Percentiles rank a stretch among this genome's conserved stretches.
Conservation (phyloP, 305 asterid species). For the Petunia hybrid region DNA sequence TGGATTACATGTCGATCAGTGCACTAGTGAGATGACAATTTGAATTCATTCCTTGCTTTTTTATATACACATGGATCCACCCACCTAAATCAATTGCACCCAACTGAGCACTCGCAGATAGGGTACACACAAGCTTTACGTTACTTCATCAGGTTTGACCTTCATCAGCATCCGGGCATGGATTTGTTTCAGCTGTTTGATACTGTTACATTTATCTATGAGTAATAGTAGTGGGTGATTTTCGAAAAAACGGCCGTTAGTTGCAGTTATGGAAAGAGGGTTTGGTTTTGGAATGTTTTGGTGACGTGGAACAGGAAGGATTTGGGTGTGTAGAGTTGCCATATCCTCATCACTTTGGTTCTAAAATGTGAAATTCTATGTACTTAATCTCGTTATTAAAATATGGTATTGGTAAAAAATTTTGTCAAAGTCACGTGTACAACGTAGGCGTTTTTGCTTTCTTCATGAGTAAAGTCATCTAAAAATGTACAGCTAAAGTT, state of each 20-base stretch:
- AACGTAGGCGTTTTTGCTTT: no score
- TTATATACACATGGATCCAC: conserved; percentile 75
- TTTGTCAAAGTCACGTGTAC: no score
- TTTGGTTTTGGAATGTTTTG: conserved; percentile 31
- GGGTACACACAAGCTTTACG: conserved; percentile 60
- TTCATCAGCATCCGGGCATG: conserved; percentile 77
- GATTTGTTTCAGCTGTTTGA: conserved; percentile 64
- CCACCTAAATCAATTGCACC: conserved; percentile 77
- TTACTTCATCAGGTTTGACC: conserved; percentile 69
- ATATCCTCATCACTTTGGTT: conserved; percentile 20
- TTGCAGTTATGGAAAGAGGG: conserved; percentile 45
- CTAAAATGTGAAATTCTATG: not conserved
- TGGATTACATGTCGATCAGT: conserved; percentile 76
- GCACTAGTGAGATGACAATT: conserved; percentile 69
- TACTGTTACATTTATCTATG: conserved; percentile 60
- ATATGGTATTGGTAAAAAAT: no score
- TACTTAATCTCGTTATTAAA: no score
- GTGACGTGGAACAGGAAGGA: conserved; percentile 38
- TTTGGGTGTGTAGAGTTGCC: conserved; percentile 49
- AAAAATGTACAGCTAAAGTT: no score
- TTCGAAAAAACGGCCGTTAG: conserved; percentile 58
- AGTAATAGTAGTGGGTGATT: conserved; percentile 56
- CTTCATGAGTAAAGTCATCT: no score
- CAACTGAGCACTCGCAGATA: conserved; percentile 81
- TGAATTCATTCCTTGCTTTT: conserved; percentile 55